These are phyloP conservation scores for Lithospermum erythrorhizon DNA, from an alignment of 257 asterid species.

Conservation along the genomic window DNA sequence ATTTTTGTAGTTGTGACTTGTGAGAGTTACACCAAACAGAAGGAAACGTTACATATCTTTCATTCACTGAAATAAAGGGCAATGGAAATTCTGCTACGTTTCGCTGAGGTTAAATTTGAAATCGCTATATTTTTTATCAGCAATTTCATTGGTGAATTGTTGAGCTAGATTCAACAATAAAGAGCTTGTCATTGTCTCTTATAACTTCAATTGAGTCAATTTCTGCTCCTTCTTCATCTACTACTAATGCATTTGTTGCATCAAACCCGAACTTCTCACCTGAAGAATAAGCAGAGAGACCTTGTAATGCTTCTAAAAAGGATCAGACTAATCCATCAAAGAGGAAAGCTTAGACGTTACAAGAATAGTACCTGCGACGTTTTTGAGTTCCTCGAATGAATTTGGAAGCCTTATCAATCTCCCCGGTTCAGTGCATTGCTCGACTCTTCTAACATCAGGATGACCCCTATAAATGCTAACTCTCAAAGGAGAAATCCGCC, in stretches of 20 bases:
- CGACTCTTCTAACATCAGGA: conserved; percentile 33
- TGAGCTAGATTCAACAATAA: conserved; percentile 19
- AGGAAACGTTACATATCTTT: neutral
- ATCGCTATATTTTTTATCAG: neutral
- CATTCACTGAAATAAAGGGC: neutral
- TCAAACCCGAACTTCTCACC: conserved; percentile 79
- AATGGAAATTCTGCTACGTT: too few relatives aligned
- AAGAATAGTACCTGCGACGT: conserved; percentile 44
- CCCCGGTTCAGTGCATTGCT: conserved; percentile 50
- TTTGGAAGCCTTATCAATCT: conserved; percentile 48
- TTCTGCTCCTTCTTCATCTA: conserved; percentile 69
- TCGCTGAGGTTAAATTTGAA: neutral
- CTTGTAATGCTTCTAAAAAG: neutral
- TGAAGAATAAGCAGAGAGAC: conserved; percentile 17
- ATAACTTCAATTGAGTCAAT: conserved; percentile 81
- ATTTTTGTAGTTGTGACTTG: neutral
- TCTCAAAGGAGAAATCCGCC: conserved; percentile 17
- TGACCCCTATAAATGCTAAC: conserved; percentile 74
- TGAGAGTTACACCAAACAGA: neutral
- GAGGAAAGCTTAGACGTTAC: neutral
- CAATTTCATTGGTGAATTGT: conserved; percentile 3
- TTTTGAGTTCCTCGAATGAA: conserved; percentile 50
- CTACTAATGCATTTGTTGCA: conserved; percentile 45
- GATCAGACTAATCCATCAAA: too few relatives aligned
- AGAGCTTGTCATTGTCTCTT: conserved; percentile 80